Conservation (phyloP, 2,329 filamentous ascomycete species). For the Alternaria gansuensis region DNA sequence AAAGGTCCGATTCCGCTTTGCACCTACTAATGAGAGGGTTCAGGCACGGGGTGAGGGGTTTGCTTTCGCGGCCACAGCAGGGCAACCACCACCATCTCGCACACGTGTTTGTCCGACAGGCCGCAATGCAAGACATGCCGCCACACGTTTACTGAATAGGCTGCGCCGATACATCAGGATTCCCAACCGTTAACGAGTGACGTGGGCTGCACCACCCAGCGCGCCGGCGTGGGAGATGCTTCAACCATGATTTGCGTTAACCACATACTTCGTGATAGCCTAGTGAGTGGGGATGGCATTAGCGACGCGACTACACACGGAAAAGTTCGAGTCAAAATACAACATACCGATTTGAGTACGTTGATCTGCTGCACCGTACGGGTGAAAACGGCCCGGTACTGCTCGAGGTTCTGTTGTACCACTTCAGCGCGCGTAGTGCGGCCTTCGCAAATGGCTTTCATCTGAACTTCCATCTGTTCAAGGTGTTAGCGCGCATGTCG, state of each 20-base stretch:
- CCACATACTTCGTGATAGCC: slow-evolving; percentile 54
- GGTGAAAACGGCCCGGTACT: slow-evolving; percentile 86
- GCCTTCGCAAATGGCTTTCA: slow-evolving; percentile 96
- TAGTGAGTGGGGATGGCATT: slow-evolving; percentile 28
- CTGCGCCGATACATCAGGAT: background rate
- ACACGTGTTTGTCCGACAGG: slow-evolving; percentile 26
- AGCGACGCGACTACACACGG: slow-evolving; percentile 31
- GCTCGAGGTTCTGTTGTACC: slow-evolving; percentile 81
- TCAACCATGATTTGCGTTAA: slow-evolving; percentile 51
- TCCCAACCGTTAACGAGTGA: slow-evolving; percentile 11
- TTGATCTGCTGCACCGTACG: slow-evolving; percentile 80
- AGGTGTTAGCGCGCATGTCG: slow-evolving; percentile 21
- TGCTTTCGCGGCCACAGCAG: slow-evolving; percentile 8
- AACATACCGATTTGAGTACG: slow-evolving; percentile 63
- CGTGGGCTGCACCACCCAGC: slow-evolving; percentile 8
- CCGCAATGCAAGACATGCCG: slow-evolving; percentile 20
- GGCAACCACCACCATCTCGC: slow-evolving; percentile 16
- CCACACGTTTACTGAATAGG: slow-evolving; percentile 3
- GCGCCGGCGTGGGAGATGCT: slow-evolving; percentile 38
- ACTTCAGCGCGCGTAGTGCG: slow-evolving; percentile 77
- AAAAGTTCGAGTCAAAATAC: slow-evolving; percentile 17
- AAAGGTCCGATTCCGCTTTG: slow-evolving; percentile 44
- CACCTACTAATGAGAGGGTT: slow-evolving; percentile 10
- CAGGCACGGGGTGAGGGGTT: slow-evolving; percentile 16
- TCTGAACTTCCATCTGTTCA: slow-evolving; percentile 83